Evolutionary conservation across 768 basidiomycete species (phyloP), one percentile per base, ranked within the genome.

Genomic region (Rhodocollybia butyracea): DNA sequence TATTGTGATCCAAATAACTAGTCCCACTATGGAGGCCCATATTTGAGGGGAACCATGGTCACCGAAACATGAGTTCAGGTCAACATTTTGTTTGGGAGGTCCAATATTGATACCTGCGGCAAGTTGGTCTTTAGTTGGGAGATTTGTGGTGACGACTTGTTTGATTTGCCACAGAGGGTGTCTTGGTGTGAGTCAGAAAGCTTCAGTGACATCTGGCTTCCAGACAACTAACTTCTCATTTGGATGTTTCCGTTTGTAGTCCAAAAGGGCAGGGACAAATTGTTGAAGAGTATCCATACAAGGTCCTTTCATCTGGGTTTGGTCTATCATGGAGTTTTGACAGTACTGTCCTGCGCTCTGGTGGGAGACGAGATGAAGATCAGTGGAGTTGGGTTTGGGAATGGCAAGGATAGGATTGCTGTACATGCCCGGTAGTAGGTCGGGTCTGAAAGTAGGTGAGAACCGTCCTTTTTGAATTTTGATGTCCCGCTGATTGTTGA

Each of bases 341-440:
- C n/a, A n/a, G n/a, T n/a, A n/a, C n/a, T n/a, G n/a, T n/a, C n/a
- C n/a, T 51, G 41, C 29, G 27, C 41, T 46, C 24, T 41, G 5
- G 22, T 45, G 21, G 29, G 42, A 10, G 13, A 43, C 24, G 17
- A 55, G 54, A 15, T 41, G 42, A 7, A 55, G 45, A 27, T 55
- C 47, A 5, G 27, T 41, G 13, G 54, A 55, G 27, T 34, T 21
- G 5, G 43, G 54, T 38, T 55, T 55, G 5, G 54, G 54, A 19
- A 55, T 43, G 19, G 30, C 54, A 36, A 15, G 21, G 27, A 47
- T 26, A 5, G 68, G 73, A 51, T 67, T 62, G 13, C 51, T 60
- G n/a, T 66, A 66, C 71, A 76, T 74, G 0, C 71, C 71, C 0
- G 68, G n/a, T n/a, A n/a, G n/a, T n/a, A n/a, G n/a, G n/a, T n/a